Evolutionary conservation across 2,329 filamentous ascomycete genomes (phyloP).

Genomic region (Berkeleyomyces basicola): DNA sequence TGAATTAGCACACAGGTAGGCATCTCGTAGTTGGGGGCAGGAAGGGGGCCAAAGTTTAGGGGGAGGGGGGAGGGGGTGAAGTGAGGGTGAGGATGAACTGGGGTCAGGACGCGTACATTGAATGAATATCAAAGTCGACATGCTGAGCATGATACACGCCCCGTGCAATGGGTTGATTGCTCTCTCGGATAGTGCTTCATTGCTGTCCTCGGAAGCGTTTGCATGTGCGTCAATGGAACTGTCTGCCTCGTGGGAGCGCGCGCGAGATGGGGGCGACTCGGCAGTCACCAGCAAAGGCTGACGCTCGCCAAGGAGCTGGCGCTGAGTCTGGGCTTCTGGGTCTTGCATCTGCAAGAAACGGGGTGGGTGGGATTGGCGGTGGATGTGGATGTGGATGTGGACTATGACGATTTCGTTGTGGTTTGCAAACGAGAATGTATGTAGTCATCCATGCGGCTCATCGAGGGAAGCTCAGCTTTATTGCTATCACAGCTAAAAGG

Average conservation of each 20-base stretch:
- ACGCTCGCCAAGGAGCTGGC: background rate
- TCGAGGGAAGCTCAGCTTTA: background rate
- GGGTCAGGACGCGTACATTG: conserved; percentile 8
- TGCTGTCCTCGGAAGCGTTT: background rate
- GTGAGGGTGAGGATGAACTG: background rate
- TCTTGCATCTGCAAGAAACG: background rate
- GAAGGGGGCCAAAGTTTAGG: background rate
- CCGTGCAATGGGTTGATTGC: background rate
- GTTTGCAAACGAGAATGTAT: too few species aligned
- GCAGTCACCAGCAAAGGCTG: background rate
- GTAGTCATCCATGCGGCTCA: background rate
- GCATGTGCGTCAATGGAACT: background rate
- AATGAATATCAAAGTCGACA: conserved; percentile 10
- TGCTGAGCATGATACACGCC: conserved; percentile 1
- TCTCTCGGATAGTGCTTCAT: background rate
- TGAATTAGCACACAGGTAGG: background rate
- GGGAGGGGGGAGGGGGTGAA: background rate
- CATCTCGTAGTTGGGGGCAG: background rate
- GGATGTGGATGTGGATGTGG: background rate
- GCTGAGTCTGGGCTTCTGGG: background rate
- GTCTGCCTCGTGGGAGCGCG: background rate
- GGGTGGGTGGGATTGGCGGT: background rate
- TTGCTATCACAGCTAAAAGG: too few species aligned
- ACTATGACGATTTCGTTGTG: too few species aligned
- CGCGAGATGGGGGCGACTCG: background rate